Evolutionary conservation across 345 rosid genomes (phyloP).

Genomic region (Chamaenerion angustifolium): DNA sequence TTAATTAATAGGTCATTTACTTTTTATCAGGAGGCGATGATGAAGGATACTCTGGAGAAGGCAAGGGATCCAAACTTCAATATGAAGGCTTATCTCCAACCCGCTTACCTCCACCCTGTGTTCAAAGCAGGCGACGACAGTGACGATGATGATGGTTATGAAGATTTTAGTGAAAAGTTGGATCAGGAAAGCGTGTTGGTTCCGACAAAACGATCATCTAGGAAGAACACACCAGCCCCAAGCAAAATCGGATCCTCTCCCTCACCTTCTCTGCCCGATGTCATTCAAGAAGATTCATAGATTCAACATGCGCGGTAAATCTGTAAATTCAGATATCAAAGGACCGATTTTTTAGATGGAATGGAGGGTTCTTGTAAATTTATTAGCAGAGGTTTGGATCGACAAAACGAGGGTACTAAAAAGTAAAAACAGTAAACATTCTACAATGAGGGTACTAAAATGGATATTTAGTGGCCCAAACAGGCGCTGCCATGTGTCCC

Average conservation of each 20-base stretch:
- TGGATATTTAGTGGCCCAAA: too few species aligned
- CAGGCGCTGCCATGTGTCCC: too few species aligned
- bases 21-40: constrained; percentile 73
- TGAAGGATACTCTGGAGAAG: constrained; percentile 78
- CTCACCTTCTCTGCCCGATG: background rate
- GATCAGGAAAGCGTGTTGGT: constrained; percentile 49
- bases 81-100: constrained; percentile 60
- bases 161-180: constrained; percentile 7
- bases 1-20: too few species aligned
- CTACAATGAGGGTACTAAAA: too few species aligned
- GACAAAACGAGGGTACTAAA: too few species aligned
- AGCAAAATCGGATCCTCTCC: constrained; percentile 28
- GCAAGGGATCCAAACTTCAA: constrained; percentile 65
- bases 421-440: too few species aligned
- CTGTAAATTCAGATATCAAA: too few species aligned
- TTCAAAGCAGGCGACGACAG: constrained; percentile 41
- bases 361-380: too few species aligned
- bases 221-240: constrained; percentile 28
- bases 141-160: constrained; percentile 10
- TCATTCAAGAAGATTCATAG: too few species aligned
- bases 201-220: constrained; percentile 45
- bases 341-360: too few species aligned
- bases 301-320: too few species aligned
- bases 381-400: too few species aligned
- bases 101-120: constrained; percentile 65